phyloP scores from a whole-genome alignment of 768 basidiomycete genomes.

The Punctularia strigosozonata region DNA sequence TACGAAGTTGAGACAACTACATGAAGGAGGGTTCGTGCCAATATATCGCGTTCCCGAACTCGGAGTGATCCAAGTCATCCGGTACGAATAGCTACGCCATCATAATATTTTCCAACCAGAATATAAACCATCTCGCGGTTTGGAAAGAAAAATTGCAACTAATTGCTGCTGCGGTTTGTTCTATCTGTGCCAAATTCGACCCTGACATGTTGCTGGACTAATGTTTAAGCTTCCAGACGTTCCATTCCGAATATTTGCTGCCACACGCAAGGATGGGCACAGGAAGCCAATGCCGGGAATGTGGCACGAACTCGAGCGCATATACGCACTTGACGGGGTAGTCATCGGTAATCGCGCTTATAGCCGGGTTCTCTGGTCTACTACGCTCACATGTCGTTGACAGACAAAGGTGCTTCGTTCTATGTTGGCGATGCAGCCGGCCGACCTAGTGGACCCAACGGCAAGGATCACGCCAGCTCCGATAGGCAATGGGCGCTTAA shows the following conservation, averaged over 20 bases:
- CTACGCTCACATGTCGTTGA: constrained; percentile 9
- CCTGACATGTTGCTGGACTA: neutral
- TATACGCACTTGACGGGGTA: constrained; percentile 45
- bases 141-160: constrained; percentile 73
- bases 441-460: no score
- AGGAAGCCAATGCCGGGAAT: constrained; percentile 86
- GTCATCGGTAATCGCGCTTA: constrained; percentile 42
- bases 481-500: constrained; percentile 85
- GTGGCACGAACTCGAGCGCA: constrained; percentile 60
- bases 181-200: constrained; percentile 1
- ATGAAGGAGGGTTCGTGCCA: constrained; percentile 44
- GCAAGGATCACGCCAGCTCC: constrained; percentile 64
- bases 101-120: constrained; percentile 78
- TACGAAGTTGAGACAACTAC: constrained; percentile 44
- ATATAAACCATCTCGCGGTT: constrained; percentile 27
- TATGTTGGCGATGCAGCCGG: constrained; percentile 92
- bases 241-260: constrained; percentile 73
- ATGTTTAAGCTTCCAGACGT: constrained; percentile 49
- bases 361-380: neutral
- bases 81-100: constrained; percentile 42
- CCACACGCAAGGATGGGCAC: constrained; percentile 59
- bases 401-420: constrained; percentile 58
- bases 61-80: neutral
- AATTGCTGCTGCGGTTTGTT: constrained; percentile 50
- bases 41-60: neutral